phyloP scores from a whole-genome alignment of 2,329 filamentous ascomycete genomes.

The Emmonsia crescens region DNA sequence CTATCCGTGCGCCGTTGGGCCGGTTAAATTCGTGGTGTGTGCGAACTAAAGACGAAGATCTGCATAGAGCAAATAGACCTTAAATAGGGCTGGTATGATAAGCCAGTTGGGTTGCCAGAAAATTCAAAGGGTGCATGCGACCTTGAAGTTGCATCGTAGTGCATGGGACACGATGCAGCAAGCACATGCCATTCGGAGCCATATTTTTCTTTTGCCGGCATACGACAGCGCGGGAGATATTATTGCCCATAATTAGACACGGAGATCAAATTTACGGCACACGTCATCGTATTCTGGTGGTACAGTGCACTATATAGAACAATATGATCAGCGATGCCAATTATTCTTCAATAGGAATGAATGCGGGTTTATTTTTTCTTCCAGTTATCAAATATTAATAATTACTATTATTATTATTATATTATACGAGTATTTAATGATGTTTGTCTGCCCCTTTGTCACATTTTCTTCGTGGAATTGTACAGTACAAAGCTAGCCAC shows the following conservation, averaged over 20 bases:
- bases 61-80: neutral
- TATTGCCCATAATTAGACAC: neutral
- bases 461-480: too few species aligned
- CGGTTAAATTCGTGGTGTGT: neutral
- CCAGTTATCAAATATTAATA: neutral
- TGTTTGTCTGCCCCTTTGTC: neutral
- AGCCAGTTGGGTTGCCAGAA: neutral
- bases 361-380: neutral
- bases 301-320: neutral
- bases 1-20: neutral
- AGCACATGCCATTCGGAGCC: neutral
- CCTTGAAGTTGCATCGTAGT: slow-evolving; percentile 1
- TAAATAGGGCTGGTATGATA: neutral
- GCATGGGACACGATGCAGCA: neutral
- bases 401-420: neutral
- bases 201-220: neutral
- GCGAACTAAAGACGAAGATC: neutral
- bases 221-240: neutral
- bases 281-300: neutral
- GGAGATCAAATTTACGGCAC: neutral
- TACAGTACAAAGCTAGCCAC: too few species aligned
- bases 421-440: neutral
- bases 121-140: neutral
- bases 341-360: neutral
- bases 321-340: neutral